Conservation (phyloP, 2,329 filamentous ascomycete species). For the Colletotrichum chrysophilum region DNA sequence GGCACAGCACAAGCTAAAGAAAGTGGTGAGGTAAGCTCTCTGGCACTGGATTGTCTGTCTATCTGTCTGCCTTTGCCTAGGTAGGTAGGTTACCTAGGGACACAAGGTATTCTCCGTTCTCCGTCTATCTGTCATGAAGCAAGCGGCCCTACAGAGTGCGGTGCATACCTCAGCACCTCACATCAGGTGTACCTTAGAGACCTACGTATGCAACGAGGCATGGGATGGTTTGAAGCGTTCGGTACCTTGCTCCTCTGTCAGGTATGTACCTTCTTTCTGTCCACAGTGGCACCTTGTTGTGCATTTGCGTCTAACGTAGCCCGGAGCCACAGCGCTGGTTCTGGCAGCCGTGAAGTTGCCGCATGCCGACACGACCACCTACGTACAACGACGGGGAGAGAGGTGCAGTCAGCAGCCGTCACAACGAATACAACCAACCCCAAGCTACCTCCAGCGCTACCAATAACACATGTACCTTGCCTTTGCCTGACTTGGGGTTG, state of each 20-base stretch:
- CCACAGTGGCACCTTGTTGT: neutral
- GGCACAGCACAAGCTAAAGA: neutral
- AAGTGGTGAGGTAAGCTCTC: neutral
- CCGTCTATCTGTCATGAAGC: neutral
- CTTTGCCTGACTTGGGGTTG: slow-evolving; percentile 11
- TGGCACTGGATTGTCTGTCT: neutral
- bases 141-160: neutral
- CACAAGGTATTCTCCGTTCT: neutral
- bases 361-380: neutral
- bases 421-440: neutral
- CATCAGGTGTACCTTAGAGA: neutral
- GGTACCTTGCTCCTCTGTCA: neutral
- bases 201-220: neutral
- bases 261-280: neutral
- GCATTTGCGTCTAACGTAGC: neutral
- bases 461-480: slow-evolving; percentile 2
- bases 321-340: neutral
- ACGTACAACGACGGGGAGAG: neutral
- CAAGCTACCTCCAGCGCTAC: neutral
- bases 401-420: neutral
- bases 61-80: neutral
- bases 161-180: neutral
- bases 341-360: neutral
- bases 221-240: neutral
- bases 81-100: neutral